Conservation (phyloP, 805 yeast species). For the Starmera amethionina region DNA sequence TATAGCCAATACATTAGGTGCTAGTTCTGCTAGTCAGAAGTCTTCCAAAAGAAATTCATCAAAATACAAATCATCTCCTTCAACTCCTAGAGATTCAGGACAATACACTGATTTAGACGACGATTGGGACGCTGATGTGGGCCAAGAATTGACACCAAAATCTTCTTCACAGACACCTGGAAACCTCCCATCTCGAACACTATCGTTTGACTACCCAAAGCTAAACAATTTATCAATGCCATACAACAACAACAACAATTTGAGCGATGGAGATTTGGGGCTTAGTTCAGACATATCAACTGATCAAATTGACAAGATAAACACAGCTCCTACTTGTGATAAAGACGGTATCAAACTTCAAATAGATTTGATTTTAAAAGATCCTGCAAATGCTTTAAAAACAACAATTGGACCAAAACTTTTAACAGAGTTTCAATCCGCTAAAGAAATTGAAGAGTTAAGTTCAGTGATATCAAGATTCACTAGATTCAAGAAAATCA, state of each 20-base stretch:
- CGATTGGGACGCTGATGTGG: slow-evolving; percentile 84
- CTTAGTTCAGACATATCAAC: too few relatives aligned
- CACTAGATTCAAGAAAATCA: slow-evolving; percentile 53
- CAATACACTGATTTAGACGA: slow-evolving; percentile 69
- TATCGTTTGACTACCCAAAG: slow-evolving; percentile 19
- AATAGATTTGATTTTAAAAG: slow-evolving; percentile 15
- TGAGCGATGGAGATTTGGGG: too few relatives aligned
- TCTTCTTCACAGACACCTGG: too few relatives aligned
- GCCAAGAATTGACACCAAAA: slow-evolving; percentile 19
- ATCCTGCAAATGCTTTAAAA: slow-evolving; percentile 24
- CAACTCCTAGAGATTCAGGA: slow-evolving; percentile 20
- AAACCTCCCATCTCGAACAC: too few relatives aligned
- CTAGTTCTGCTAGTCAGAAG: slow-evolving; percentile 1
- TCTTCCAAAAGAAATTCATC: slow-evolving; percentile 4
- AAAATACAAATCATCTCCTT: slow-evolving; percentile 4
- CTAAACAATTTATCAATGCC: slow-evolving; percentile 13
- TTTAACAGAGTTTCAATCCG: slow-evolving; percentile 25
- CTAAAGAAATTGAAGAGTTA: slow-evolving; percentile 40
- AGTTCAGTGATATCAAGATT: slow-evolving; percentile 55
- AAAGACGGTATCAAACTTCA: slow-evolving; percentile 23
- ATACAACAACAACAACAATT: too few relatives aligned
- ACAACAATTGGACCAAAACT: slow-evolving; percentile 34
- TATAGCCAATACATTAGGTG: neutral
- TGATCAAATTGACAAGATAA: too few relatives aligned
- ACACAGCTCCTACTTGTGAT: slow-evolving; percentile 6